Evolutionary conservation across 2,329 filamentous ascomycete genomes (phyloP), one percentile per base, ranked within the genome.

Genomic region (Plectosphaerella plurivora): DNA sequence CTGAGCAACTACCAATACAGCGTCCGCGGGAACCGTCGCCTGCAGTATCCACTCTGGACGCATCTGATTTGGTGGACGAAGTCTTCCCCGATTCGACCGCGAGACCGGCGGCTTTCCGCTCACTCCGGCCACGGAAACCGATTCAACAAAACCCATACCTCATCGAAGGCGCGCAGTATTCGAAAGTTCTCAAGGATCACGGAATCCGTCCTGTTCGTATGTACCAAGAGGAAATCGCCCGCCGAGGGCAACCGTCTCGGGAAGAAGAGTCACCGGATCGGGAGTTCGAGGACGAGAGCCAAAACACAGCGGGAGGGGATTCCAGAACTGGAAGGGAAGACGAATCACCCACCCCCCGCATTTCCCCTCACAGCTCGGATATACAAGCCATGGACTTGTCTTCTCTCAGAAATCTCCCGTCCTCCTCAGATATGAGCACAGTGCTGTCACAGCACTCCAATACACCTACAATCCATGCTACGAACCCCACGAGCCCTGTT

Each of bases 61-160:
- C 28, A 12, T 33, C 28, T 8, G 28, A 8, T 8, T 12, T 12
- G 28, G 2, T 12, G 28, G 8, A 12, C 11, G 11, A 10, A 33
- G 28, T 33, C 28, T 4, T 12, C 8, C 28, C 28, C 9, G 28
- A 33, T 33, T 12, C 28, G 28, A 33, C 11, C 28, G 11, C 28
- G 11, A 33, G 11, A 33, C 28, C 8, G 28, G 28, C 28, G 28
- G 11, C 28, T 33, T 33, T 12, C 55, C 73, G 80, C 35, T 81
- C 76, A 4, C 66, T 84, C n/a, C 73, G 81, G 7, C 79, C 79
- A 1, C 74, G 81, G 18, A 84, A 83, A 55, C 80, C 80, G 1
- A 84, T 84, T 7, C 81, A 84, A 60, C 72, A 83, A 59, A 79
- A 83, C 45, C 81, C 81, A 4, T 84, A 84, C 56, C 65, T 78